A percentile compares a stretch with the other conserved stretches of the same genome.
phyloP scores from a whole-genome alignment of 768 basidiomycete genomes.

The Auriculariales sp. region DNA sequence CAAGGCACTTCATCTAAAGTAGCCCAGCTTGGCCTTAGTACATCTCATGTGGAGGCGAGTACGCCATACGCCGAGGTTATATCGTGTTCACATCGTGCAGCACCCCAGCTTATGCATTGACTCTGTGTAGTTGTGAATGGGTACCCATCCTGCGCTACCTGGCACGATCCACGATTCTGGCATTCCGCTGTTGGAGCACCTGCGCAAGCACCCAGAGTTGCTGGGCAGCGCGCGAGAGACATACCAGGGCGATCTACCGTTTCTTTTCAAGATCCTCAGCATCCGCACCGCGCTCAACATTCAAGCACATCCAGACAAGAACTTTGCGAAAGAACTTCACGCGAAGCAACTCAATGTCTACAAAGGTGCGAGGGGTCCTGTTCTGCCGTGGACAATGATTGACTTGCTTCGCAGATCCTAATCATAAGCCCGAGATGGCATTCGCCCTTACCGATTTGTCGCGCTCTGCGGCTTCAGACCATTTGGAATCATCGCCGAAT shows the following conservation, averaged over 20 bases:
- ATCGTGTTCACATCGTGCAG: conserved; percentile 21
- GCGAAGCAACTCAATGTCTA: conserved; percentile 66
- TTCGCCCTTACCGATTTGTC: conserved; percentile 83
- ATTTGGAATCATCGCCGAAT: conserved; percentile 48
- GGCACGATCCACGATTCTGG: conserved; percentile 32
- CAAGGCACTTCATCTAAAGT: conserved; percentile 66
- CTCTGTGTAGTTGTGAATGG: conserved; percentile 87
- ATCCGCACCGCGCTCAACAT: conserved; percentile 84
- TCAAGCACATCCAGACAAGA: conserved; percentile 84
- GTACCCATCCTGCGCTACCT: conserved; percentile 74
- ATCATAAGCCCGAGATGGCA: conserved; percentile 99
- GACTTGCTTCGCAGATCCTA: conserved; percentile 44
- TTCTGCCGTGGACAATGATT: neutral
- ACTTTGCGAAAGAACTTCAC: conserved; percentile 57
- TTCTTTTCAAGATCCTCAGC: conserved; percentile 84
- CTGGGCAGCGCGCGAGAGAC: conserved; percentile 39
- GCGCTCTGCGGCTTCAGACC: conserved; percentile 93
- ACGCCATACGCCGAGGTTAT: conserved; percentile 93
- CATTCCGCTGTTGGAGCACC: conserved; percentile 41
- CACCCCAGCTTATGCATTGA: neutral
- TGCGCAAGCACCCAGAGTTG: conserved; percentile 51
- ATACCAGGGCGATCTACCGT: conserved; percentile 56
- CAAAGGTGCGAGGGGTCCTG: conserved; percentile 48
- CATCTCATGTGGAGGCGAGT: conserved; percentile 48
- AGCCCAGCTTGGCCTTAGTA: conserved; percentile 72